phyloP scores from a whole-genome alignment of 805 yeast genomes.

The Saccharomycopsis selenospora region DNA sequence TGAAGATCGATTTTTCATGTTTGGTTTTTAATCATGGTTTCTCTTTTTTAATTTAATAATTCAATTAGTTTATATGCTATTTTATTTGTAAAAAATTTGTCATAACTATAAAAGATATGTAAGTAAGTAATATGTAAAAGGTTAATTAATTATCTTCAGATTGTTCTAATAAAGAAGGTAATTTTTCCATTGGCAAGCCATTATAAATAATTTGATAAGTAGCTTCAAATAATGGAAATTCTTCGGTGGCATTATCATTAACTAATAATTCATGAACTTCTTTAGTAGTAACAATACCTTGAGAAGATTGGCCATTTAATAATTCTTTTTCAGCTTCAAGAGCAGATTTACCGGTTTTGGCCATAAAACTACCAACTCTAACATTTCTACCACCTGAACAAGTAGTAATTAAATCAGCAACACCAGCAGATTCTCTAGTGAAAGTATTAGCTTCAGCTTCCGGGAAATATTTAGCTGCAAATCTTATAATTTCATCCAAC shows the following conservation, averaged over 20 bases:
- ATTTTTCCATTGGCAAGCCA: conserved; percentile 60
- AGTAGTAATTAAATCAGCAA: conserved; percentile 95
- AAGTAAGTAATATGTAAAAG: no score
- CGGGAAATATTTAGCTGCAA: conserved; percentile 77
- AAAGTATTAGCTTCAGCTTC: conserved; percentile 70
- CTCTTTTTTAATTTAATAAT: no score
- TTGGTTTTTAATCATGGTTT: no score
- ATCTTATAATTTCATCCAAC: conserved; percentile 78
- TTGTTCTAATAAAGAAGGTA: conserved; percentile 63
- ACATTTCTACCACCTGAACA: conserved; percentile 98
- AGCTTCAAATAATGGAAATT: conserved; percentile 63
- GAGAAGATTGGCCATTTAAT: conserved; percentile 93
- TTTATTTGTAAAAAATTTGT: no score
- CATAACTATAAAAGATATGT: no score
- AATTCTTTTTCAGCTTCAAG: conserved; percentile 77
- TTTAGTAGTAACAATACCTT: conserved; percentile 83
- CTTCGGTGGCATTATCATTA: conserved; percentile 32
- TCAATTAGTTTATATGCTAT: no score
- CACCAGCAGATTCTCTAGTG: conserved; percentile 93
- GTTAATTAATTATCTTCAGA: conserved; percentile 1
- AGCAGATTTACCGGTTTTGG: conserved; percentile 69
- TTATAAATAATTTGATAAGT: conserved; percentile 82
- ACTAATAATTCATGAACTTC: conserved; percentile 84
- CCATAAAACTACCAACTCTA: conserved; percentile 81
- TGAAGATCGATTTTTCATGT: no score